Evolutionary conservation across 75 land plant species (phyloP), one percentile per base, ranked within the genome.

Genomic region (Selaginella moellendorffii): DNA sequence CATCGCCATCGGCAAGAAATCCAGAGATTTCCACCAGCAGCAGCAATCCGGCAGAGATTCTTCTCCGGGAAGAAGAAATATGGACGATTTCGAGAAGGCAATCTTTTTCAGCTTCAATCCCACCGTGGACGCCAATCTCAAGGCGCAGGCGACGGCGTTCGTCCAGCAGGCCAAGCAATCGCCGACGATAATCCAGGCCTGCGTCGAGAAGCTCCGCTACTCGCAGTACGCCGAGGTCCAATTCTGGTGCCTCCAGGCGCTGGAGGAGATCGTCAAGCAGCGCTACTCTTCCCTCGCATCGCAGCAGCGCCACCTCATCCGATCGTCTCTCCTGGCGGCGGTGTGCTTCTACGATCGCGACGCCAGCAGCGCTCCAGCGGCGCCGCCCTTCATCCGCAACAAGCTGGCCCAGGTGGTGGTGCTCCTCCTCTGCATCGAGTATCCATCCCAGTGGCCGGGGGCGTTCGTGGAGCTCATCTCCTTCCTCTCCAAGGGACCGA

Each of bases 81-180:
- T 88, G 96, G 96, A 85, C 69, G 86, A 89, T 63, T 75, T 89
- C 27, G 96, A 89, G 70, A 89, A 74, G 73, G 96, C 95, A 1
- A 86, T 89, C 27, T 36, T 89, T 28, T 79, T 83, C 24, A 79
- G 80, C 30, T 89, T 89, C 26, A 90, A 89, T 72, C 90, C 85
- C 63, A 73, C 82, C 28, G 65, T 85, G 0, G 83, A 81, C 72
- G 71, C 80, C 0, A 72, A 30, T 21, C 66, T 89, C 26, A 86
- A 83, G 69, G 72, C 73, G 29, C 90, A 81, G 53, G 96, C 84
- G 5, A 42, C 68, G 29, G 76, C 71, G 2, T 89, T 64, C 58
- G 76, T 80, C 61, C 69, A 79, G 51, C 77, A 75, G 52, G 63
- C 77, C 5, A 88, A 88, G 74, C 86, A 79, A 23, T 20, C 66